Evolutionary conservation across 192 early-diverging fungal genomes (phyloP).

Genomic region (Coemansia umbellata): DNA sequence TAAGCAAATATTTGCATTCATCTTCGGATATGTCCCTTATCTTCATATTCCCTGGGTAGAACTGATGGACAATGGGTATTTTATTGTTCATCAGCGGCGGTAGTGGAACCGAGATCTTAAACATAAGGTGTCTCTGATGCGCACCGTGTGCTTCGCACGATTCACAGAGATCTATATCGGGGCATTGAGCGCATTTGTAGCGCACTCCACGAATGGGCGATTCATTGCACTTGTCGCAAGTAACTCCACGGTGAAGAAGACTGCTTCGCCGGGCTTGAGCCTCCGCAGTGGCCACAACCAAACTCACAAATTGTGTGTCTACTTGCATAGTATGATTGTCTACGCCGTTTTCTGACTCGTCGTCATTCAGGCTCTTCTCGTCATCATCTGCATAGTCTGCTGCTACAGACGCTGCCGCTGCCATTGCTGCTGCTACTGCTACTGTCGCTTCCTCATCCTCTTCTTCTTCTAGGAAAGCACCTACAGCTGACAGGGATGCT

Average conservation of each 20-base stretch:
- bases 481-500: neutral
- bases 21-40: slow-evolving; percentile 14
- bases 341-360: neutral
- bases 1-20: slow-evolving; percentile 6
- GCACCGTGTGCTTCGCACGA: slow-evolving; percentile 79
- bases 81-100: slow-evolving; percentile 84
- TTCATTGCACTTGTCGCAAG: slow-evolving; percentile 85
- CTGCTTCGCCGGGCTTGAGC: slow-evolving; percentile 69
- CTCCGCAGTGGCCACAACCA: slow-evolving; percentile 83
- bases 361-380: slow-evolving; percentile 8
- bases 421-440: neutral
- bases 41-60: slow-evolving; percentile 70
- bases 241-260: slow-evolving; percentile 75
- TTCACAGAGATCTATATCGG: slow-evolving; percentile 91
- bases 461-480: neutral
- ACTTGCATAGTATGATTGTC: slow-evolving; percentile 7
- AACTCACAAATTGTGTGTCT: slow-evolving; percentile 55
- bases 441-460: neutral
- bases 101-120: slow-evolving; percentile 88
- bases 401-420: neutral
- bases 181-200: slow-evolving; percentile 93
- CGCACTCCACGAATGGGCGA: slow-evolving; percentile 86
- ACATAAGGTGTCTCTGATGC: slow-evolving; percentile 83
- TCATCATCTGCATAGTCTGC: slow-evolving; percentile 9
- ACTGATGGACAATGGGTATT: slow-evolving; percentile 62